Base-by-base conservation (phyloP, 1,139 yeast species). In the Taphrina sp. region DNA sequence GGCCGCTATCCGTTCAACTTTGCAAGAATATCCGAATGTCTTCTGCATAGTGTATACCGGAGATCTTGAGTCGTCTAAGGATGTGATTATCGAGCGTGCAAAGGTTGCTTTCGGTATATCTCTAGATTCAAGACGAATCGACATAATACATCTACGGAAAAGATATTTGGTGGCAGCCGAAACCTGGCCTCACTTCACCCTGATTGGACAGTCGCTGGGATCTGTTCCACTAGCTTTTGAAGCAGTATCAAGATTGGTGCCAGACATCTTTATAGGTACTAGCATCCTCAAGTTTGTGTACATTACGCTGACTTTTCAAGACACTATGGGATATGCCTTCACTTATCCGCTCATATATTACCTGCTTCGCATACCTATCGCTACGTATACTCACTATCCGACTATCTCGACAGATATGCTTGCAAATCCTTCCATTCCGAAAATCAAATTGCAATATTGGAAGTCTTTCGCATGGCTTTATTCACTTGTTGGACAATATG, bases 271-370 rank as follows among this genome's bases (percentile, higher is more conserved):
- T 81, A 75, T 92, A 33, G 98, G 62, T 60, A 56, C 14, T 24
- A 10, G 38, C 10, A 17, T 20, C 28, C 23, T 14, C 22, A 3
- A 22, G 26, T n/a, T 36, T 12, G 17, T 20, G n/a, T 24, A 24
- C 16, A 17, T 14, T 7, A 20, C 10, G 14, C 38, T 35, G 31
- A 41, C 17, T 28, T n/a, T 19, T 17, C 28, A 26, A 60, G 64
- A 94, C 66, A 90, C 98, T 1, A 84, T 88, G 77, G 98, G 98
- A 0, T 80, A 87, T 59, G 97, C 98, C 0, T 92, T 92, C 57
- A 74, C 84, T 29, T 89, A 89, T 67, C 85, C 86, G 0, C 64
- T 82, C 33, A 79, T 86, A 0, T 69, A 76, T 19, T 66, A 72
- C 63, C 66, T 80, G 38, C 73, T 85, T 42, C 75, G 77, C 60